Percentiles rank a stretch among this genome's conserved stretches.
Conservation (phyloP, 768 basidiomycete genomes). For the Phaeotremella fagi region DNA sequence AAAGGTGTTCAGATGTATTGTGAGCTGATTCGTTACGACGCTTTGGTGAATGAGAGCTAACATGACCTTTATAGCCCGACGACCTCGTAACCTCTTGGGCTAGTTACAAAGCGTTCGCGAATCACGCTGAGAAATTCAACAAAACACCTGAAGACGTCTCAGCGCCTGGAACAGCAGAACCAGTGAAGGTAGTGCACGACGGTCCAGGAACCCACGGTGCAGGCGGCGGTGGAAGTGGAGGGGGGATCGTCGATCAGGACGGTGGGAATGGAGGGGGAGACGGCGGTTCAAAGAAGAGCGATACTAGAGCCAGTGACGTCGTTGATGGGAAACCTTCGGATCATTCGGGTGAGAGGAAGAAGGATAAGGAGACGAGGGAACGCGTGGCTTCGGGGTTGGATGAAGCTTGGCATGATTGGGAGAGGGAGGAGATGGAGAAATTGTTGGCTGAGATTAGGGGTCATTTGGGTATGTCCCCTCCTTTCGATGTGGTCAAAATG, state of each 20-base stretch:
- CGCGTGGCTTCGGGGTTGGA: constrained; percentile 52
- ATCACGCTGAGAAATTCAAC: constrained; percentile 49
- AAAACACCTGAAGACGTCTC: constrained; percentile 44
- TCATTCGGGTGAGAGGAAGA: not conserved
- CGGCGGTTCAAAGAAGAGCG: constrained; percentile 17
- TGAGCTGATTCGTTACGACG: constrained; percentile 17
- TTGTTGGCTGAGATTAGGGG: constrained; percentile 71
- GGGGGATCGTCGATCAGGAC: constrained; percentile 47
- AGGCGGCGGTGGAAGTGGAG: constrained; percentile 49
- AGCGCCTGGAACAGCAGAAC: constrained; percentile 34
- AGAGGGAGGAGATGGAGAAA: constrained; percentile 84
- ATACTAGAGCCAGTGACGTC: constrained; percentile 4
- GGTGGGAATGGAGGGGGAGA: constrained; percentile 14
- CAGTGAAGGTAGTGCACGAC: constrained; percentile 42
- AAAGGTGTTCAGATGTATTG: constrained; percentile 83
- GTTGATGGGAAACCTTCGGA: constrained; percentile 9
- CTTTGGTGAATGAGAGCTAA: not conserved
- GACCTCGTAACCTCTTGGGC: constrained; percentile 93
- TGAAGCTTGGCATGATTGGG: constrained; percentile 75
- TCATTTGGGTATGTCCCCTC: constrained; percentile 66
- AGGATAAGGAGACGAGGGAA: no score
- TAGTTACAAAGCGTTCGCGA: constrained; percentile 80
- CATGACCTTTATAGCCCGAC: constrained; percentile 57
- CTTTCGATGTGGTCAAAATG: constrained; percentile 3
- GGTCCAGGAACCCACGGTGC: constrained; percentile 48